Percentiles rank a stretch among this genome's conserved stretches.
Conservation (phyloP, 805 yeast species). For the Yamadazyma laniorum region DNA sequence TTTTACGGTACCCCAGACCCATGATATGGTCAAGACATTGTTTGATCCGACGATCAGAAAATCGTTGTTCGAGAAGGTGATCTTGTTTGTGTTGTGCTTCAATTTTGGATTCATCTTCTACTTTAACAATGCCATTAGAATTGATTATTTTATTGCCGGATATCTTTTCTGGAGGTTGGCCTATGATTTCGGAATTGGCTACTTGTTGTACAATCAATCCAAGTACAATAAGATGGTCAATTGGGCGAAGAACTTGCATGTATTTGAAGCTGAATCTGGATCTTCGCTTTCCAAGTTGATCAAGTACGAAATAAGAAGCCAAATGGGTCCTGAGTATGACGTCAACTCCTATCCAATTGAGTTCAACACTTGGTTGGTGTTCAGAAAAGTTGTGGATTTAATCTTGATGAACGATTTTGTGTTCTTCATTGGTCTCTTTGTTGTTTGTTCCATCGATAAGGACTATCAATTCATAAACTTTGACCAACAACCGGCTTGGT, state of each 20-base stretch:
- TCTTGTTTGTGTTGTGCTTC: slow-evolving; percentile 38
- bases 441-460: slow-evolving; percentile 41
- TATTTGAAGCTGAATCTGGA: slow-evolving; percentile 25
- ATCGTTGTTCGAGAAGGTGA: slow-evolving; percentile 61
- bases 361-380: slow-evolving; percentile 79
- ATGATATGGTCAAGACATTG: slow-evolving; percentile 79
- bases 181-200: slow-evolving; percentile 81
- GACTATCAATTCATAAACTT: slow-evolving; percentile 34
- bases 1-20: slow-evolving; percentile 59
- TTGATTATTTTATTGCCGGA: slow-evolving; percentile 46
- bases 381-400: slow-evolving; percentile 76
- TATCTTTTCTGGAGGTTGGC: slow-evolving; percentile 74
- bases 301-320: slow-evolving; percentile 33
- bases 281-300: slow-evolving; percentile 39
- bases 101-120: slow-evolving; percentile 33
- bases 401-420: slow-evolving; percentile 83
- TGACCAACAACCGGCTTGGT: slow-evolving; percentile 37
- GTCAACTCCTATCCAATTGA: slow-evolving; percentile 54
- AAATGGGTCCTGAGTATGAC: slow-evolving; percentile 36
- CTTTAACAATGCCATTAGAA: slow-evolving; percentile 24
- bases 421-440: slow-evolving; percentile 67
- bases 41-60: slow-evolving; percentile 75
- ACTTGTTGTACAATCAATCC: slow-evolving; percentile 63
- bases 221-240: slow-evolving; percentile 51
- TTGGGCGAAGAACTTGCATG: slow-evolving; percentile 43